phyloP scores from a whole-genome alignment of 108 stramenopile species.

The Epipyxis sp. region DNA sequence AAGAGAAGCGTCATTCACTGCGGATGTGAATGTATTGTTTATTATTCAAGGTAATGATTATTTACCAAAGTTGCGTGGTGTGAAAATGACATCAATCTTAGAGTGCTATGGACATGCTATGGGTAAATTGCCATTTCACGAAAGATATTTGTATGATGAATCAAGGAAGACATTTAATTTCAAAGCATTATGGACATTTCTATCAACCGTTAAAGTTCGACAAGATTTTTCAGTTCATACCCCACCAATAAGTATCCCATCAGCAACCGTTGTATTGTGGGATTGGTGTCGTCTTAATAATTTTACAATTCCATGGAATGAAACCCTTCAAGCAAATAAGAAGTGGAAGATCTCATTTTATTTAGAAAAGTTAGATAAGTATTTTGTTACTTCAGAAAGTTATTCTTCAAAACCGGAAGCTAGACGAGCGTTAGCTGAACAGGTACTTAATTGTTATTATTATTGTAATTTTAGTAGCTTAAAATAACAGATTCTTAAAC shows the following conservation, averaged over 20 bases:
- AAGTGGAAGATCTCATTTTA: too few relatives aligned
- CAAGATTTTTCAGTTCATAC: not conserved
- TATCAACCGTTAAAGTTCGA: not conserved
- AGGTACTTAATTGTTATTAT: too few relatives aligned
- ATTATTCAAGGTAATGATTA: not conserved
- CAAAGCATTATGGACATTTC: not conserved
- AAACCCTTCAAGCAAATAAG: too few relatives aligned
- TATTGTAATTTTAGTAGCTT: too few relatives aligned
- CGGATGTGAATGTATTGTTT: not conserved
- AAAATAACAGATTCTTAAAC: too few relatives aligned
- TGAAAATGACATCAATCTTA: not conserved
- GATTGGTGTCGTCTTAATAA: not conserved
- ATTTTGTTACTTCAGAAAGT: too few relatives aligned
- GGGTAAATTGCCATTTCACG: not conserved
- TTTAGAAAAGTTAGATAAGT: too few relatives aligned
- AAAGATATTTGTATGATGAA: not conserved
- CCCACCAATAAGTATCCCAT: too few relatives aligned
- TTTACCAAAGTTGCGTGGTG: not conserved
- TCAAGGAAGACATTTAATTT: not conserved
- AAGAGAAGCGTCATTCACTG: not conserved
- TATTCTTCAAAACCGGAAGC: too few relatives aligned
- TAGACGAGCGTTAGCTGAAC: too few relatives aligned
- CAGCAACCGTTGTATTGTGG: too few relatives aligned
- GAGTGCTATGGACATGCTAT: not conserved
- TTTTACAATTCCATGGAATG: not conserved